Evolutionary conservation across 2,329 filamentous ascomycete species (phyloP).

Genomic region (Plenodomus tracheiphilus): DNA sequence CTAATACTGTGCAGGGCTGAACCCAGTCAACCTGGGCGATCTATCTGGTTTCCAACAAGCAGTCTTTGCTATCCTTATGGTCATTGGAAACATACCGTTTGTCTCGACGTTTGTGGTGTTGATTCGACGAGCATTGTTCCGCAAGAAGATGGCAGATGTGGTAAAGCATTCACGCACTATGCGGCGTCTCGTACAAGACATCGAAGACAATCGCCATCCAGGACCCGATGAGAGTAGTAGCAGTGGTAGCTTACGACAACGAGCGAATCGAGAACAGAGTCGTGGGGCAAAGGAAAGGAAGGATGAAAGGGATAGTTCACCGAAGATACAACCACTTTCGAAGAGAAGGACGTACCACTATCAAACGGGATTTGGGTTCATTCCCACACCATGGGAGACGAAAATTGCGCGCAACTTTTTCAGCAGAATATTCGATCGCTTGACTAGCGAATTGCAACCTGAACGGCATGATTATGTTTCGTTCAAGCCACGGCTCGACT

Average conservation of each 20-base stretch:
- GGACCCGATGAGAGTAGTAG: slow-evolving; percentile 7
- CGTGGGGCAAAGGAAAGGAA: slow-evolving; percentile 1
- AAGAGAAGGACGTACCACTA: slow-evolving; percentile 28
- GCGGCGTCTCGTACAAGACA: slow-evolving; percentile 27
- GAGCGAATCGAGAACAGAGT: not conserved
- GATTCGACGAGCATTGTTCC: slow-evolving; percentile 28
- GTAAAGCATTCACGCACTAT: slow-evolving; percentile 30
- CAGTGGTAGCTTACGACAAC: slow-evolving; percentile 10
- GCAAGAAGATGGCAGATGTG: slow-evolving; percentile 32
- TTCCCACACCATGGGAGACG: slow-evolving; percentile 39
- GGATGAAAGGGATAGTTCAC: not conserved
- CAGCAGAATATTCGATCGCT: slow-evolving; percentile 17
- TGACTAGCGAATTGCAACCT: slow-evolving; percentile 23
- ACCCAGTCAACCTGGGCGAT: slow-evolving; percentile 28
- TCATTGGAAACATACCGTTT: slow-evolving; percentile 37
- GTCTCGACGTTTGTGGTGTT: slow-evolving; percentile 34
- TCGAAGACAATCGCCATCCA: slow-evolving; percentile 20
- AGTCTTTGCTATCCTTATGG: slow-evolving; percentile 27
- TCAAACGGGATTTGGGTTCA: slow-evolving; percentile 30
- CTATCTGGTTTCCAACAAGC: slow-evolving; percentile 34
- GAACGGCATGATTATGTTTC: slow-evolving; percentile 36
- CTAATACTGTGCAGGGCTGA: slow-evolving; percentile 21
- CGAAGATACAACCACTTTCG: slow-evolving; percentile 15
- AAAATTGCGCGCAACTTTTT: slow-evolving; percentile 27
- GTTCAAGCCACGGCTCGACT: slow-evolving; percentile 36